These are phyloP conservation scores for Phytopythium chamaehyphon DNA, from an alignment of 352 stramenopile genomes.

Conservation along the genomic window DNA sequence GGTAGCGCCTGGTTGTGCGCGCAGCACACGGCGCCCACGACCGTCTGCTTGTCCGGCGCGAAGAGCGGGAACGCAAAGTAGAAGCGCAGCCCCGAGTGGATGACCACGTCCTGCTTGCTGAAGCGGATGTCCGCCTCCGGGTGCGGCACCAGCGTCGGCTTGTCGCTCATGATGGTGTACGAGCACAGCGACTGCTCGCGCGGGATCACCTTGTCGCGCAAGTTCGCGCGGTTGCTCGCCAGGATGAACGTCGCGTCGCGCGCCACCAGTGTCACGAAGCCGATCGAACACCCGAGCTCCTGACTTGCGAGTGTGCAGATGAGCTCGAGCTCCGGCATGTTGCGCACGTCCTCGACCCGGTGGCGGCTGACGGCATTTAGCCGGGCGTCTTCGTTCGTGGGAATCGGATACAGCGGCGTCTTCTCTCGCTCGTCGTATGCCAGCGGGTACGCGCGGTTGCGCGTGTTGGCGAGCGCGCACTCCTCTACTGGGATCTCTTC, in stretches of 20 bases:
- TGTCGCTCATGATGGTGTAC: slow-evolving; percentile 47
- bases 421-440: slow-evolving; percentile 18
- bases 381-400: slow-evolving; percentile 31
- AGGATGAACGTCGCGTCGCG: slow-evolving; percentile 35
- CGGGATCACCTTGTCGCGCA: slow-evolving; percentile 23
- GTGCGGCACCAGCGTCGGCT: slow-evolving; percentile 45
- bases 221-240: slow-evolving; percentile 24
- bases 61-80: slow-evolving; percentile 56
- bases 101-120: slow-evolving; percentile 23
- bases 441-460: slow-evolving; percentile 29
- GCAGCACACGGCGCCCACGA: slow-evolving; percentile 50
- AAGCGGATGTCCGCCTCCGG: slow-evolving; percentile 53
- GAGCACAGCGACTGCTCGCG: slow-evolving; percentile 48
- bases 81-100: slow-evolving; percentile 30
- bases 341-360: slow-evolving; percentile 19
- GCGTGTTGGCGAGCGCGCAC: slow-evolving; percentile 20
- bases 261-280: slow-evolving; percentile 40
- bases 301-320: slow-evolving; percentile 40
- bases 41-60: slow-evolving; percentile 17
- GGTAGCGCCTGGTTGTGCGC: slow-evolving; percentile 29
- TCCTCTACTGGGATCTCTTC: slow-evolving; percentile 16
- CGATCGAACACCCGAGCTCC: slow-evolving; percentile 34
- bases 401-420: slow-evolving; percentile 18
- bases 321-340: slow-evolving; percentile 43
- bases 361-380: slow-evolving; percentile 19